phyloP scores from a whole-genome alignment of 371 early-diverging fungal species.

The Syncephalastrum contaminatum region DNA sequence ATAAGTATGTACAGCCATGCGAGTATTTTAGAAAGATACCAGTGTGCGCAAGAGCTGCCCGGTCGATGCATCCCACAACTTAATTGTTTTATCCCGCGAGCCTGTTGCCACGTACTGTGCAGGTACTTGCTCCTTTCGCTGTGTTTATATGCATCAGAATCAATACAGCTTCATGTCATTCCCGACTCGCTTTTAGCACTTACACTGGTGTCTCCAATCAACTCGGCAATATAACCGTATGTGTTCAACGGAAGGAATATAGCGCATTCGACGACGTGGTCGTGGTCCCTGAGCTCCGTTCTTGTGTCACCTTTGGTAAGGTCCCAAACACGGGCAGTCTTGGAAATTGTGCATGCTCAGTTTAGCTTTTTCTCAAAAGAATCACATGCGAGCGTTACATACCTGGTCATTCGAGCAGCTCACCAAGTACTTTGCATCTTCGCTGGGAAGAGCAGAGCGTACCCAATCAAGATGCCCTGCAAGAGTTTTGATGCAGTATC shows the following conservation, averaged over 20 bases:
- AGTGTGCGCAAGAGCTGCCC: slow-evolving; percentile 57
- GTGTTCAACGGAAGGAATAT: slow-evolving; percentile 76
- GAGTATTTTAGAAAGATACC: slow-evolving; percentile 18
- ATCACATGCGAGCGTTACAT: slow-evolving; percentile 4
- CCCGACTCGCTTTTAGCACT: slow-evolving; percentile 62
- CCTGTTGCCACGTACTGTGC: slow-evolving; percentile 77
- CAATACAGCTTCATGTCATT: slow-evolving; percentile 49
- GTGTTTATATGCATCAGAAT: slow-evolving; percentile 4
- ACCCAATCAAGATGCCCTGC: slow-evolving; percentile 87
- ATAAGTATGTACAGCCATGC: slow-evolving; percentile 16
- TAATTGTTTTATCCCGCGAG: slow-evolving; percentile 86
- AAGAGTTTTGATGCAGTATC: slow-evolving; percentile 79
- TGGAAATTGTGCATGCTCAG: slow-evolving; percentile 73
- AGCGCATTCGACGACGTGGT: slow-evolving; percentile 90
- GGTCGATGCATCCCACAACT: slow-evolving; percentile 75
- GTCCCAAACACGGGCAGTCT: slow-evolving; percentile 88
- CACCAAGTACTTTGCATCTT: slow-evolving; percentile 69
- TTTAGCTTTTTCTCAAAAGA: not conserved
- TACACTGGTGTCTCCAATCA: slow-evolving; percentile 63
- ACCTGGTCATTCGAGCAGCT: slow-evolving; percentile 86
- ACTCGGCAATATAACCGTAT: slow-evolving; percentile 65
- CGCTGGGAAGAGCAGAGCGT: slow-evolving; percentile 60
- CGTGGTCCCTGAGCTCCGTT: slow-evolving; percentile 81
- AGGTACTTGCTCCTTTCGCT: slow-evolving; percentile 33
- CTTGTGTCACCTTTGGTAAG: slow-evolving; percentile 67